phyloP scores from a whole-genome alignment of 78 protist genomes.

The Cyanophora paradoxa region DNA sequence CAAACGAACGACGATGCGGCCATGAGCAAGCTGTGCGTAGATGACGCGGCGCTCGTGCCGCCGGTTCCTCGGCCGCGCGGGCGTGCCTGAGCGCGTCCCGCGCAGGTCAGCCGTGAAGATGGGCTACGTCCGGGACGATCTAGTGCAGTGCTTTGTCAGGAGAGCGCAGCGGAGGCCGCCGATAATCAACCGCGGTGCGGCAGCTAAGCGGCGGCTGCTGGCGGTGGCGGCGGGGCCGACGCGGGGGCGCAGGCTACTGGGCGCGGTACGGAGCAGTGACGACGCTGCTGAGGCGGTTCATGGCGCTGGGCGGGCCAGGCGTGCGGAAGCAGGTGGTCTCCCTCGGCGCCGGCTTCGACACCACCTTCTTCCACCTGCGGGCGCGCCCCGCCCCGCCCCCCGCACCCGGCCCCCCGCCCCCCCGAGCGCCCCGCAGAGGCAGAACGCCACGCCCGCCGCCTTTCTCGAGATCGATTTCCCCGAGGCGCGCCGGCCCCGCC shows the following conservation, averaged over 20 bases:
- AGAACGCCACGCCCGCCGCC: background rate
- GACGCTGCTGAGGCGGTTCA: background rate
- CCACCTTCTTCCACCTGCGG: background rate
- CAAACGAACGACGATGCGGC: background rate
- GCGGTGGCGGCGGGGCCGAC: too few species aligned
- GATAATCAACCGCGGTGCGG: background rate
- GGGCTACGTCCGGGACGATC: background rate
- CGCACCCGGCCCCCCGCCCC: background rate
- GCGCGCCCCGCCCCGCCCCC: background rate
- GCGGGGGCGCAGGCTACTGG: too few species aligned
- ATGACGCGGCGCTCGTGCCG: background rate
- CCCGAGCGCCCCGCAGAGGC: background rate
- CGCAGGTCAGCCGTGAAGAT: background rate
- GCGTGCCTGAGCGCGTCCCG: background rate
- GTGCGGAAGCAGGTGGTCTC: background rate
- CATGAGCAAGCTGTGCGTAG: background rate
- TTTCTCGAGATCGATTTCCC: too few species aligned
- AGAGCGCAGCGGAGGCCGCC: background rate
- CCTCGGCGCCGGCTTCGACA: slow-evolving; percentile 20
- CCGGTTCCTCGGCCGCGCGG: background rate
- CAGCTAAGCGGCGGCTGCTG: too few species aligned
- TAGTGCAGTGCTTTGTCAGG: background rate
- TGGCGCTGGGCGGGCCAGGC: background rate
- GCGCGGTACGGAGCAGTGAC: background rate
- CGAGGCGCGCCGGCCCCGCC: too few species aligned